phyloP scores from a whole-genome alignment of 352 stramenopile species.

The Globisporangium megalacanthum region DNA sequence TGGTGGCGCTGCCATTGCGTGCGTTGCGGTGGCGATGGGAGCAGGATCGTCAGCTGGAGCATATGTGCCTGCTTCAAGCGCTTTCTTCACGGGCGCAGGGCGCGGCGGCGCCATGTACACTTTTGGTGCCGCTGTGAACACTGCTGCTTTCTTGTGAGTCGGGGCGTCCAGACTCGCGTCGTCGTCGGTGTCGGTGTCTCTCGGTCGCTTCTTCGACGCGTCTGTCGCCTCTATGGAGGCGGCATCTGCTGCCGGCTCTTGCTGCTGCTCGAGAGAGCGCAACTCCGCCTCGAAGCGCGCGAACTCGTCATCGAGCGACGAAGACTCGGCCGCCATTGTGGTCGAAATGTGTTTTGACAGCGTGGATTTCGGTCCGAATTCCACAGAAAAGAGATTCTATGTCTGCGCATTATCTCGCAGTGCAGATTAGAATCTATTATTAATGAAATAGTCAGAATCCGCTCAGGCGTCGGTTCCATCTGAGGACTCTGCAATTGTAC shows the following conservation, averaged over 20 bases:
- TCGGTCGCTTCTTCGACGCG: conserved; percentile 26
- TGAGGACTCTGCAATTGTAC: not conserved
- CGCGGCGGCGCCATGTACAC: conserved; percentile 70
- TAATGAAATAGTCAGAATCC: not conserved
- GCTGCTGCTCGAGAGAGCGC: conserved; percentile 60
- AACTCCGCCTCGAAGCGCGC: conserved; percentile 80
- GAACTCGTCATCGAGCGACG: conserved; percentile 67
- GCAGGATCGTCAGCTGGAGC: not conserved
- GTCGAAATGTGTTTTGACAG: not conserved
- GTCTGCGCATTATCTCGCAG: too few species aligned
- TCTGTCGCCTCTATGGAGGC: not conserved
- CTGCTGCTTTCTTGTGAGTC: conserved; percentile 28
- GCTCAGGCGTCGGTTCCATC: not conserved
- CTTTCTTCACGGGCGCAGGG: conserved; percentile 35
- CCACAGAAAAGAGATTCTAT: not conserved
- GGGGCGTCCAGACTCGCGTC: conserved; percentile 9
- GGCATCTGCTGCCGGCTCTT: conserved; percentile 1
- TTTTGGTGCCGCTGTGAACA: conserved; percentile 38
- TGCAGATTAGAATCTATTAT: too few species aligned
- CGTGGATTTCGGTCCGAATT: not conserved
- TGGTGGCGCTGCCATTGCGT: not conserved
- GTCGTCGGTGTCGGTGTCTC: conserved; percentile 13
- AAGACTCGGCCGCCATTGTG: not conserved
- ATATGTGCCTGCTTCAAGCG: not conserved
- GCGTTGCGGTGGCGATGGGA: not conserved